Conservation (phyloP, 495 filamentous ascomycete species). For the Penicillium samsonianum region DNA sequence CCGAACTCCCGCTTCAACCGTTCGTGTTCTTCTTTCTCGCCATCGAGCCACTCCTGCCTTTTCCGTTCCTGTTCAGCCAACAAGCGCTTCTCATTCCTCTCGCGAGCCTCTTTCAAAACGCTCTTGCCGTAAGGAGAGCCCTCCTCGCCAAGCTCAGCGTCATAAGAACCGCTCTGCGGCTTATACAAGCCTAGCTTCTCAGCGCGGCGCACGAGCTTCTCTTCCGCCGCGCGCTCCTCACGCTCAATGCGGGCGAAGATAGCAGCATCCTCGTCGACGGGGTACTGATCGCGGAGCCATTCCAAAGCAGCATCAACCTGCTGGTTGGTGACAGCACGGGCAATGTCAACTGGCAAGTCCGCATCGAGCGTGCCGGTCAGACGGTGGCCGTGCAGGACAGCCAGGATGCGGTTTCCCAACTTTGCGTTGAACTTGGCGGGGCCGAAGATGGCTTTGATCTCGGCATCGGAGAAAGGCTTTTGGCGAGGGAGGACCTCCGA, state of each 20-base stretch:
- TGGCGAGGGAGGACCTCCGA: constrained; percentile 14
- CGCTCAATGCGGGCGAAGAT: constrained; percentile 62
- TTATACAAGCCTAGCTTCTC: constrained; percentile 53
- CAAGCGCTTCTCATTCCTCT: constrained; percentile 47
- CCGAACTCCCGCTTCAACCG: constrained; percentile 41
- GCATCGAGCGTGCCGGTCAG: constrained; percentile 72
- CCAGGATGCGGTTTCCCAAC: constrained; percentile 65
- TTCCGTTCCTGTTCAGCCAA: constrained; percentile 51
- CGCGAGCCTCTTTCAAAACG: constrained; percentile 50
- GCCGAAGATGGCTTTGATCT: constrained; percentile 67
- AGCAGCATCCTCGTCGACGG: constrained; percentile 73
- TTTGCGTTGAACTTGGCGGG: constrained; percentile 42
- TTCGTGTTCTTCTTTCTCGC: constrained; percentile 42
- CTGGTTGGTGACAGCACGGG: constrained; percentile 41
- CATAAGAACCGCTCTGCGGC: constrained; percentile 48
- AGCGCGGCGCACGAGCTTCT: constrained; percentile 46
- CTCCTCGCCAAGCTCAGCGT: constrained; percentile 43
- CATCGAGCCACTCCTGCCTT: constrained; percentile 47
- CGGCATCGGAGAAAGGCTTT: constrained; percentile 46
- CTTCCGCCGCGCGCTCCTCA: constrained; percentile 48
- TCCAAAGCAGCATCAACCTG: constrained; percentile 54
- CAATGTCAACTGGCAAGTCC: constrained; percentile 42
- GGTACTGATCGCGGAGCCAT: constrained; percentile 68
- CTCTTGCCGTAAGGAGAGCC: constrained; percentile 46
- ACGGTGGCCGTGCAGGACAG: constrained; percentile 71